Base-by-base conservation (phyloP, 352 stramenopile species). In the Pythium grandisporangium region DNA sequence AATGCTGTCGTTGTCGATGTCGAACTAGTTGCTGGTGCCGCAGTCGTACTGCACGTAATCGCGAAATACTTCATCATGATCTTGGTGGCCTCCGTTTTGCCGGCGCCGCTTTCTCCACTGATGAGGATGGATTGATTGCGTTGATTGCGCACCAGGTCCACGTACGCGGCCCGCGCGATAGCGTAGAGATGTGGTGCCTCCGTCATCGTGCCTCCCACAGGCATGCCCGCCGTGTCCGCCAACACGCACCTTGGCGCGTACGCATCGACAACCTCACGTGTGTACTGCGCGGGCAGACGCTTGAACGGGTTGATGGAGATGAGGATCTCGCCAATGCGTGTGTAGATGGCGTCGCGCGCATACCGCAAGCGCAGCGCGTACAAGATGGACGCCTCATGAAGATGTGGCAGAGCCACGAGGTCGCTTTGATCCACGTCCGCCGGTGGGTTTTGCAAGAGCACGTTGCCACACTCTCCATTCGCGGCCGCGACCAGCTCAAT, bases 51-150 rank as follows among this genome's bases (percentile, higher is more conserved):
- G 40, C 75, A 88, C 16, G 70, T 87, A 49, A 75, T 51, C 19
- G 80, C 78, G 45, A 93, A 84, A 63, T 92, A 95, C 27, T 76
- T 82, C 75, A 95, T 91, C 34, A 95, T 88, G 55, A 90, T 85
- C 72, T 95, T 95, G 30, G 82, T 91, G 25, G 80, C 93, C 46
- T 95, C 82, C 13, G 82, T 95, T 55, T 95, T 95, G 25, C 82
- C 82, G 6, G 82, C 77, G 30, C 82, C 82, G 17, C 72, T 89
- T 50, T 94, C 82, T 25, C 82, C 82, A 41, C 77, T 92, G 48
- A 94, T 88, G 37, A 94, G 67, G 26, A 94, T 91, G 20, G 77
- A 74, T 47, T 92, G 78, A 42, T 80, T 87, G 42, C 70, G 67
- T 1, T 37, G 53, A 23, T 92, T 77, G 46, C 67, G 66, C 24